A percentile compares a stretch with the other conserved stretches of the same genome.
Evolutionary conservation across 2,329 filamentous ascomycete species (phyloP).

Genomic region (Magnaporthiopsis poae): DNA sequence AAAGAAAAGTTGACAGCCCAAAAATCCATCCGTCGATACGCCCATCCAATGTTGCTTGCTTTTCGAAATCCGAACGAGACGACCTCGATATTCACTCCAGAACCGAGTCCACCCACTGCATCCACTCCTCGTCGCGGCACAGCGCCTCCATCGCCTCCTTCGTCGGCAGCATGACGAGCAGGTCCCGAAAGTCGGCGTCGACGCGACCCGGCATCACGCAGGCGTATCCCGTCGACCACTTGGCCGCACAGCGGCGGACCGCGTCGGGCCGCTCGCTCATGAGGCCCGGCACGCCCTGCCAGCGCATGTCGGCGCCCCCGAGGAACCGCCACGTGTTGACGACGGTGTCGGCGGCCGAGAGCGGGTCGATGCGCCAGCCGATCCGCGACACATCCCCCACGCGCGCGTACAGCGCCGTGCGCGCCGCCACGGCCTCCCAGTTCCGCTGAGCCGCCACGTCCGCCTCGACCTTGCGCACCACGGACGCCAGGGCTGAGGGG

Average conservation of each 20-base stretch:
- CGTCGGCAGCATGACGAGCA: conserved; percentile 3
- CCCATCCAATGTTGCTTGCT: background rate
- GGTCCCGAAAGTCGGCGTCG: background rate
- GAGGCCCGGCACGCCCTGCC: background rate
- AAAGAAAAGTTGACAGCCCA: background rate
- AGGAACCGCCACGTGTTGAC: background rate
- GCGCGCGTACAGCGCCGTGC: background rate
- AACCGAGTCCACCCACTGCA: conserved; percentile 1
- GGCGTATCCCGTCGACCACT: background rate
- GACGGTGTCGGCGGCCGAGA: background rate
- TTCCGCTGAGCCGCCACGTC: background rate
- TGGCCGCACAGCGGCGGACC: background rate
- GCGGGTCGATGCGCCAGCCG: background rate
- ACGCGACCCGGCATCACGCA: background rate
- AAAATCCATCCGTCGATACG: background rate
- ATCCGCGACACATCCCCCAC: background rate
- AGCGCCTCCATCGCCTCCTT: background rate
- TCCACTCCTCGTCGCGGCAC: conserved; percentile 2
- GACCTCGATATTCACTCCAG: background rate
- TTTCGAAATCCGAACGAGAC: background rate
- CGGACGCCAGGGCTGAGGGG: background rate
- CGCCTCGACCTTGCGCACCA: background rate
- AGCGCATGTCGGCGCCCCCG: conserved; percentile 1
- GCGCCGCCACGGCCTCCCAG: background rate
- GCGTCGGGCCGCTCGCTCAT: background rate